Evolutionary conservation across 2,329 filamentous ascomycete species (phyloP).

Genomic region (Cordyceps fumosorosea): DNA sequence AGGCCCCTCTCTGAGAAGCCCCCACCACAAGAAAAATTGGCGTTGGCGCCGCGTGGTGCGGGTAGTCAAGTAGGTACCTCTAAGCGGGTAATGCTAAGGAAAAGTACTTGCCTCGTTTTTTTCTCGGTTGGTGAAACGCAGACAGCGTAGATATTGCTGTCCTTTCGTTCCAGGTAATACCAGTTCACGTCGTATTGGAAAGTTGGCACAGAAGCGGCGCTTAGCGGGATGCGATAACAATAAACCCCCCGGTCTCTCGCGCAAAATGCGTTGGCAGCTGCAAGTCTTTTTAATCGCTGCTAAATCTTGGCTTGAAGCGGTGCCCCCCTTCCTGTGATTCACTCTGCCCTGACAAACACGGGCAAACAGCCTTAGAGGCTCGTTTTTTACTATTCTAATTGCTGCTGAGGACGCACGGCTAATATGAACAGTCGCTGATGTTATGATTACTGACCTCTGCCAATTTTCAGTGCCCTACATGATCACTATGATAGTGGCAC

Average conservation of each 20-base stretch:
- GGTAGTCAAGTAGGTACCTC: neutral
- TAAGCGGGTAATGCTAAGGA: neutral
- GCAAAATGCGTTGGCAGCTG: neutral
- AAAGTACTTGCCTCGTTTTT: neutral
- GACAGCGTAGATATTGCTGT: neutral
- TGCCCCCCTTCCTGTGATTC: neutral
- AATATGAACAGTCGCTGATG: neutral
- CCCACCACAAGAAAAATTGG: slow-evolving; percentile 13
- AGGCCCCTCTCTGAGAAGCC: slow-evolving; percentile 9
- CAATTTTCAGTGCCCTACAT: no score
- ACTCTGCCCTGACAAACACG: neutral
- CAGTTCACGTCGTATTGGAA: neutral
- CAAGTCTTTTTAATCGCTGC: neutral
- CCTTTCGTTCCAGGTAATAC: neutral
- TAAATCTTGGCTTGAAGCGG: neutral
- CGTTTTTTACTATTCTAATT: neutral
- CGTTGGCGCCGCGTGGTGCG: neutral
- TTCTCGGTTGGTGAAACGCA: neutral
- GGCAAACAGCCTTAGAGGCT: neutral
- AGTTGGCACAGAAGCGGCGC: neutral
- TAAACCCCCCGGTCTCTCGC: slow-evolving; percentile 26
- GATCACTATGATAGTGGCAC: no score
- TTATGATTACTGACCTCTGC: no score
- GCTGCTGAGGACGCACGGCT: neutral
- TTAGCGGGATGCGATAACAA: slow-evolving; percentile 33